These are phyloP conservation scores for Mortierella sp. DNA, from an alignment of 371 early-diverging fungal species.

Conservation along the genomic window DNA sequence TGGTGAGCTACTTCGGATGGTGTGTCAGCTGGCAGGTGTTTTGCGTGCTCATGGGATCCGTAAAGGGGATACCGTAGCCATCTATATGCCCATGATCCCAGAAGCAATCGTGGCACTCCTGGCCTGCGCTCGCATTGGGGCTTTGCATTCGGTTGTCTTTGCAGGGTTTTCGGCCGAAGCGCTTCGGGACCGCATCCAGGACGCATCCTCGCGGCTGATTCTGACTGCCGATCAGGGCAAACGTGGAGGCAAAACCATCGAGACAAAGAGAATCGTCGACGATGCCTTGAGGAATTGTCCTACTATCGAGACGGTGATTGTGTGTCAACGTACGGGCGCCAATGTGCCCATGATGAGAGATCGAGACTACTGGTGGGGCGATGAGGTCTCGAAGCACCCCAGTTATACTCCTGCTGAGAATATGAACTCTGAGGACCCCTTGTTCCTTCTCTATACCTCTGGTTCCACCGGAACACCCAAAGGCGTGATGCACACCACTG, in stretches of 20 bases:
- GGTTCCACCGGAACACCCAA: conserved; percentile 97
- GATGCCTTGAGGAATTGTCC: conserved; percentile 83
- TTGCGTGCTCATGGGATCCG: conserved; percentile 81
- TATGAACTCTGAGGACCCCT: conserved; percentile 93
- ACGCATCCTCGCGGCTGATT: conserved; percentile 81
- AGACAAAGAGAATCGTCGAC: conserved; percentile 92
- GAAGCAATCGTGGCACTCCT: conserved; percentile 93
- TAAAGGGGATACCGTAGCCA: conserved; percentile 93
- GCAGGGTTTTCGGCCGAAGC: conserved; percentile 94
- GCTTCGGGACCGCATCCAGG: conserved; percentile 84
- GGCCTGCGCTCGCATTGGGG: conserved; percentile 95
- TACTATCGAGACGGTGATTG: conserved; percentile 84
- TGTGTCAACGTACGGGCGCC: conserved; percentile 89
- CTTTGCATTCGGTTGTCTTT: conserved; percentile 92
- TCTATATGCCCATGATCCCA: conserved; percentile 98
- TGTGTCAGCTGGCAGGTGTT: conserved; percentile 86
- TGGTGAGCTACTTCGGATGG: conserved; percentile 81
- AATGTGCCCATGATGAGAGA: conserved; percentile 75
- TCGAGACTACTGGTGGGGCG: conserved; percentile 93
- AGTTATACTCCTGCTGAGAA: conserved; percentile 84
- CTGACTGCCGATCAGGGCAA: conserved; percentile 89
- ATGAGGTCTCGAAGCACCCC: conserved; percentile 78
- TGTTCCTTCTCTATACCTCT: conserved; percentile 97
- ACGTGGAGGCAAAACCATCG: conserved; percentile 91
- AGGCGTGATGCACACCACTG: conserved; percentile 93